Conservation (phyloP, 371 early-diverging fungal species). For the Rhizomucor pusillus region DNA sequence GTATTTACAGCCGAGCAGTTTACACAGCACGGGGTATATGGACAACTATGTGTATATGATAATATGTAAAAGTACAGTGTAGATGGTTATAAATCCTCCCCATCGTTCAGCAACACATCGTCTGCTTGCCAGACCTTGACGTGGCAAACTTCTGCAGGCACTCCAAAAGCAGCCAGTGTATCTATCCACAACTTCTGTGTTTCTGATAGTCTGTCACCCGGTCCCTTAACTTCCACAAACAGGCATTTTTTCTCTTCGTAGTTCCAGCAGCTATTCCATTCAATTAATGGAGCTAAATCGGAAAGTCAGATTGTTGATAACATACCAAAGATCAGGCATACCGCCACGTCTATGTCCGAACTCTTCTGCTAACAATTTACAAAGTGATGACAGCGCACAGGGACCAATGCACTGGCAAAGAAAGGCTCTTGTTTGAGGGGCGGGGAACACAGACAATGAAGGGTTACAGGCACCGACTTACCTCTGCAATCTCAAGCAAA, state of each 20-base stretch:
- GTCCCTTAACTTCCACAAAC: conserved; percentile 79
- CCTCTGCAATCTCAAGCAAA: conserved; percentile 56
- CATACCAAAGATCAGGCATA: conserved; percentile 70
- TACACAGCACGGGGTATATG: no score
- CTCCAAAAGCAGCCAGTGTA: conserved; percentile 46
- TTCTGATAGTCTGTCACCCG: conserved; percentile 70
- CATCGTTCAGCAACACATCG: conserved; percentile 26
- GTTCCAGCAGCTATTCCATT: conserved; percentile 55
- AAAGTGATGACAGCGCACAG: conserved; percentile 49
- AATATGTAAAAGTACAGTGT: no score
- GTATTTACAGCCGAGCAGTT: no score
- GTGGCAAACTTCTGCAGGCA: conserved; percentile 66
- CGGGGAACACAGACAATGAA: not conserved
- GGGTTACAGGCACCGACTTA: conserved; percentile 12
- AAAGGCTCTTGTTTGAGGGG: not conserved
- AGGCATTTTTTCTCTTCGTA: conserved; percentile 48
- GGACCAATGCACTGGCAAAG: conserved; percentile 58
- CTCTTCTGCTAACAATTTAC: conserved; percentile 61
- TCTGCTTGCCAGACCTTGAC: conserved; percentile 56
- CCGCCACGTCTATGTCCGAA: conserved; percentile 65
- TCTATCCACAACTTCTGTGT: conserved; percentile 79
- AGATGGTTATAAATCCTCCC: not conserved
- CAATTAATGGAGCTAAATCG: not conserved
- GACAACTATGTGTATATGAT: no score
- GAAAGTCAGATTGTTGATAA: not conserved